Evolutionary conservation across 2,329 filamentous ascomycete genomes (phyloP).

Genomic region (Hymenoscyphus scutula): DNA sequence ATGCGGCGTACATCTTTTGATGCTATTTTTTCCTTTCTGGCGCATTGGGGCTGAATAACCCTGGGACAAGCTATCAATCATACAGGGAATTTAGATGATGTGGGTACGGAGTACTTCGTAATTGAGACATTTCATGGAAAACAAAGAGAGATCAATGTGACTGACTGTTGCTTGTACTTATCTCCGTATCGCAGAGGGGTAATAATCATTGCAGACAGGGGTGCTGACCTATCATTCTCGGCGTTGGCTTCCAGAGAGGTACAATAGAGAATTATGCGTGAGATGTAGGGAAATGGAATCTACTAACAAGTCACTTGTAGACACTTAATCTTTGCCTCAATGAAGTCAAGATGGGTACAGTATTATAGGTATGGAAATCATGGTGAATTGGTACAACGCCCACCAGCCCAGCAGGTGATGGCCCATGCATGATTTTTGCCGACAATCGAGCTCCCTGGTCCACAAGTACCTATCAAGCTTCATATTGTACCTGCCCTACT

Average conservation of each 20-base stretch:
- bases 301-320: too few species aligned
- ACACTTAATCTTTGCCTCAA: too few species aligned
- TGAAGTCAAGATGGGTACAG: too few species aligned
- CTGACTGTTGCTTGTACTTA: too few species aligned
- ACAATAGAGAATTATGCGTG: too few species aligned
- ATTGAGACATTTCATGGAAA: not conserved
- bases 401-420: too few species aligned
- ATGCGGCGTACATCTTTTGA: conserved; percentile 17
- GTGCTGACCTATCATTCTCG: too few species aligned
- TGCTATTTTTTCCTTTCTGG: conserved; percentile 18
- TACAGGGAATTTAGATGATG: not conserved
- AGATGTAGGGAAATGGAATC: too few species aligned
- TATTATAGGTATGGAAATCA: too few species aligned
- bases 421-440: conserved; percentile 2
- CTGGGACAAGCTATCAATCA: not conserved
- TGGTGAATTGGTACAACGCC: too few species aligned
- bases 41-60: conserved; percentile 8
- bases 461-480: not conserved
- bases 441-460: not conserved
- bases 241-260: too few species aligned
- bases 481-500: not conserved
- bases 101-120: not conserved
- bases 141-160: not conserved
- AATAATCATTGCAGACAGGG: not conserved
- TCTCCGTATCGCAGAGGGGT: not conserved